phyloP scores from a whole-genome alignment of 2,329 filamentous ascomycete species.

The Tricladium varicosporioides region DNA sequence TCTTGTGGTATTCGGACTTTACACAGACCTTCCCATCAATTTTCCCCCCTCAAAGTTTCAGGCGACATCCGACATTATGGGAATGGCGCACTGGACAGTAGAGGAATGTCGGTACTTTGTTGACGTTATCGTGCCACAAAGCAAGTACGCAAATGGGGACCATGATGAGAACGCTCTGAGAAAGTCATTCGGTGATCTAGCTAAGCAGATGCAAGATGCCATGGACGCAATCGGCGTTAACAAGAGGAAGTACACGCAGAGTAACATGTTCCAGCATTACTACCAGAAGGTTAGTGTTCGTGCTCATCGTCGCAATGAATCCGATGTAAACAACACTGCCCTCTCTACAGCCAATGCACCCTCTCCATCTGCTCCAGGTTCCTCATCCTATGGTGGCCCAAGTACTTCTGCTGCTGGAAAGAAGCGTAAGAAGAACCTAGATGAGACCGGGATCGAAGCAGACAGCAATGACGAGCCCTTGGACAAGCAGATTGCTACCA shows the following conservation, averaged over 20 bases:
- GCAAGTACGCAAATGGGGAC: neutral
- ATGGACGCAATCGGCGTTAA: neutral
- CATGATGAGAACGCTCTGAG: neutral
- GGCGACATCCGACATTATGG: neutral
- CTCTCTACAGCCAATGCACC: neutral
- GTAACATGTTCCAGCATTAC: conserved; percentile 15
- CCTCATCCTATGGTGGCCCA: neutral
- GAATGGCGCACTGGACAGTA: neutral
- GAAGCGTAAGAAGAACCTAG: neutral
- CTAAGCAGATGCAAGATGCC: conserved; percentile 9
- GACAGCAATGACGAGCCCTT: neutral
- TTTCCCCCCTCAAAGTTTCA: too few relatives aligned
- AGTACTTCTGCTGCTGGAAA: neutral
- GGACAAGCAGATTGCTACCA: neutral
- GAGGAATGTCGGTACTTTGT: conserved; percentile 11
- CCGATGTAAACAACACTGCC: neutral
- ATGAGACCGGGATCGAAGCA: neutral
- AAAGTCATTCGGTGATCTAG: conserved; percentile 1
- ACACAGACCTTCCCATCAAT: too few relatives aligned
- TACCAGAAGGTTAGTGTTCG: conserved; percentile 13
- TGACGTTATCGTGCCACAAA: conserved; percentile 4
- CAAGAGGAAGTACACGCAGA: conserved; percentile 3
- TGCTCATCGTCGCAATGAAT: neutral
- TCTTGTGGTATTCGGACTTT: too few relatives aligned
- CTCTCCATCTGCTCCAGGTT: neutral